Evolutionary conservation across 805 yeast genomes (phyloP).

Genomic region (Lachancea meyersii): DNA sequence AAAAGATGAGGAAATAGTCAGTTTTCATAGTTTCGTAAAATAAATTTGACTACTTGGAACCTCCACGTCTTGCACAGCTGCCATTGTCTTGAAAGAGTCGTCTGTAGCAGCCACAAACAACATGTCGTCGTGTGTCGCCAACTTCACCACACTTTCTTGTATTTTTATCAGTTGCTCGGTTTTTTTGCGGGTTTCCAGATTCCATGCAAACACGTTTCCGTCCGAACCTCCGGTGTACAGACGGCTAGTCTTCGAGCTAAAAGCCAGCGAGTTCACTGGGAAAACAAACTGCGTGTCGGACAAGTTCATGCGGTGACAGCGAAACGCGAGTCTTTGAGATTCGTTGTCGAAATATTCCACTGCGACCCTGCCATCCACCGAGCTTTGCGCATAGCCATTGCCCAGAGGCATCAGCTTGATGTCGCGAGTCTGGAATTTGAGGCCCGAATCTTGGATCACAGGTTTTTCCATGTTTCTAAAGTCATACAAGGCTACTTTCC

Average conservation of each 20-base stretch:
- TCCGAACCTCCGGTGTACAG: constrained; percentile 89
- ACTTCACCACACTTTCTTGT: constrained; percentile 37
- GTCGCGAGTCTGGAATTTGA: constrained; percentile 58
- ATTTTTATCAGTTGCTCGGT: constrained; percentile 60
- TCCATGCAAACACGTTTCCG: constrained; percentile 87
- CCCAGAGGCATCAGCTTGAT: constrained; percentile 49
- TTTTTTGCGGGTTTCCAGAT: constrained; percentile 71
- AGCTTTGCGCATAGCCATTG: constrained; percentile 58
- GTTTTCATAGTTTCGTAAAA: constrained; percentile 12
- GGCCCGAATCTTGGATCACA: constrained; percentile 50
- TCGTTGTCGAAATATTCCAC: constrained; percentile 55
- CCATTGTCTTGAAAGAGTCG: constrained; percentile 41
- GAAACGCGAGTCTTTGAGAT: constrained; percentile 62
- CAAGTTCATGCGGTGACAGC: constrained; percentile 59
- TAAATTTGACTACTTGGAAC: constrained; percentile 25
- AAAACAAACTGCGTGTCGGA: constrained; percentile 52
- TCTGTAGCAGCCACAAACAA: constrained; percentile 45
- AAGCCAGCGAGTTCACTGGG: constrained; percentile 68
- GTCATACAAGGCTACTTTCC: constrained; percentile 54
- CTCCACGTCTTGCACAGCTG: constrained; percentile 20
- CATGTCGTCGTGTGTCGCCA: constrained; percentile 28
- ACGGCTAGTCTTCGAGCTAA: constrained; percentile 73
- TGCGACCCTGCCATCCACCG: constrained; percentile 79
- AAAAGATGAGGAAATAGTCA: constrained; percentile 19
- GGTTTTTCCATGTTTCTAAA: constrained; percentile 42